Evolutionary conservation across 495 filamentous ascomycete genomes (phyloP).

Genomic region (Trichoderma orchidacearum): DNA sequence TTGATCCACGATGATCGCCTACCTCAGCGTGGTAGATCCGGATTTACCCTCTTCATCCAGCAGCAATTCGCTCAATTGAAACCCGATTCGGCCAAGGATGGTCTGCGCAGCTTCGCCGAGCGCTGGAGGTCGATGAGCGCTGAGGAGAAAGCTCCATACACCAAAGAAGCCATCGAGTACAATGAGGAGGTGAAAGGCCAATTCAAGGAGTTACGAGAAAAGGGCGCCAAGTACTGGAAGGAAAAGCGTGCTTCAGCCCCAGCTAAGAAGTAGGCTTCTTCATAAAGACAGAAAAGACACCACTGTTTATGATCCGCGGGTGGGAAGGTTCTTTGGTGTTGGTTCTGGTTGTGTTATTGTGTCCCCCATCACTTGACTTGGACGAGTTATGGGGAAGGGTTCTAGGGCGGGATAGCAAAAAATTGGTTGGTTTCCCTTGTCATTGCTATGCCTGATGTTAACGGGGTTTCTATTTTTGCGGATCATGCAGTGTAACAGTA

Average conservation of each 20-base stretch:
- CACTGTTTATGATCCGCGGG: too few relatives aligned
- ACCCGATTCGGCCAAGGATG: slow-evolving; percentile 15
- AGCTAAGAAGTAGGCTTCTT: not conserved
- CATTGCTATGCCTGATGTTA: not conserved
- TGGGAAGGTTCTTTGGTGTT: too few relatives aligned
- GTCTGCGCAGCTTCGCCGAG: slow-evolving; percentile 13
- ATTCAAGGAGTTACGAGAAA: not conserved
- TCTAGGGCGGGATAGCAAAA: not conserved
- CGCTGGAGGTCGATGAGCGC: slow-evolving; percentile 42
- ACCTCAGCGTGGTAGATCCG: slow-evolving; percentile 28
- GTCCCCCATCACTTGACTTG: not conserved
- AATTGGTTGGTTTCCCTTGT: not conserved
- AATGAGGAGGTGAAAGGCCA: not conserved
- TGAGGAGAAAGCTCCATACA: not conserved
- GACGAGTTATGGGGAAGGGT: not conserved
- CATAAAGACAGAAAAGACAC: too few relatives aligned
- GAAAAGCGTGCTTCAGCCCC: not conserved
- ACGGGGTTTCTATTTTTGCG: not conserved
- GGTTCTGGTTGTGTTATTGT: not conserved
- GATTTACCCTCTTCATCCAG: slow-evolving; percentile 31
- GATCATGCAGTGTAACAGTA: not conserved
- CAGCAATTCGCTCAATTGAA: slow-evolving; percentile 25
- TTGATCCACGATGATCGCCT: slow-evolving; percentile 33
- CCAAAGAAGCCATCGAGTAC: not conserved
- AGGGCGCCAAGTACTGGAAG: not conserved